Evolutionary conservation across 805 yeast species (phyloP), one percentile per base, ranked within the genome.

Genomic region (Lachancea fermentati): DNA sequence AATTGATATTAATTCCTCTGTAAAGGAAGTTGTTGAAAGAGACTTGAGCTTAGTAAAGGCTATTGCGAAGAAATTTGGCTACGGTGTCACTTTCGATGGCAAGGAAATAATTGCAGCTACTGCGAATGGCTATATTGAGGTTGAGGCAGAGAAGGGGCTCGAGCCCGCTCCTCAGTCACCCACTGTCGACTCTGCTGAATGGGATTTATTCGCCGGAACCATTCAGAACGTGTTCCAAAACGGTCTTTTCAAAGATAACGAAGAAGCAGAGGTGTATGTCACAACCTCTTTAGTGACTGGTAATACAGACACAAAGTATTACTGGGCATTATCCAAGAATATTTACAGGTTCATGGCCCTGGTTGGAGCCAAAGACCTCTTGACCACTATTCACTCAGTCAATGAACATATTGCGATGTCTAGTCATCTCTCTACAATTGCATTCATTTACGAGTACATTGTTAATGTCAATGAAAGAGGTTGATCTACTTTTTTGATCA

Each of bases 261-360:
- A 36, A 18, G 57, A 58, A 12, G 46, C 54, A 6, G 51, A 54
- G 15, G 32, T 62, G 17, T 57, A 57, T 32, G 62, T 69, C 13
- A 59, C 79, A 0, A 80, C 83, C 13, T 66, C 68, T 13, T 54
- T 76, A 17, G 69, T 73, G 63, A 65, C 80, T 5, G 83, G 76
- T 5, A 78, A 79, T 55, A 79, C 85, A 2, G 85, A 79, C 56
- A 77, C 84, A 9, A 68, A 70, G 47, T 65, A 72, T 48, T 79
- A 79, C 57, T 76, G 81, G 79, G 58, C 67, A 38, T 63, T 79
- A 52, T 68, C 80, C 12, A 63, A 61, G 39, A 68, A 76, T 54
- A 76, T 78, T 41, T 78, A 68, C 64, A 69, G 85, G 49, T 78
- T 63, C 37, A 45, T 51, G 43, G 63, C 55, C 9, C 40, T 55